These are phyloP conservation scores for Dendrocalamus sinicus DNA, from an alignment of 176 grass and related monocot genomes.

Conservation along the genomic window DNA sequence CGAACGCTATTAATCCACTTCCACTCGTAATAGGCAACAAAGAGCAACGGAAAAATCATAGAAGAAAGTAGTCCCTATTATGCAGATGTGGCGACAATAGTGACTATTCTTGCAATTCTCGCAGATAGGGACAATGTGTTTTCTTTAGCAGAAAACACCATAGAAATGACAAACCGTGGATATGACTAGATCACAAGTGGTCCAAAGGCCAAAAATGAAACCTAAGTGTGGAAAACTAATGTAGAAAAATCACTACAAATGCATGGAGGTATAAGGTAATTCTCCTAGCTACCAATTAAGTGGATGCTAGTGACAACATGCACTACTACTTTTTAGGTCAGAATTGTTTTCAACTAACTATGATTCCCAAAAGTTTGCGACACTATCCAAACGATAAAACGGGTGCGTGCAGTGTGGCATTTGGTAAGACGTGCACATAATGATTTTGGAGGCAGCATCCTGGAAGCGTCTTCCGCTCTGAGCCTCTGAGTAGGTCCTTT, in stretches of 20 bases:
- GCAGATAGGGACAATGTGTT: neutral
- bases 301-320: neutral
- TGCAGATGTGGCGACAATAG: neutral
- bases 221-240: neutral
- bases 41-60: neutral
- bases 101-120: neutral
- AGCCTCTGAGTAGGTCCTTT: neutral
- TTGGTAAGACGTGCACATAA: neutral
- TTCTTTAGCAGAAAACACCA: neutral
- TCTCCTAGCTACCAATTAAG: neutral
- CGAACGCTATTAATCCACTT: conserved; percentile 27
- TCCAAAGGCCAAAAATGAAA: neutral
- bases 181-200: neutral
- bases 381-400: neutral
- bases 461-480: neutral
- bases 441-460: neutral
- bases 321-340: neutral
- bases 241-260: neutral
- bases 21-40: conserved; percentile 32
- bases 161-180: neutral
- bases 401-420: neutral
- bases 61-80: neutral
- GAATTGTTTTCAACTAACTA: neutral
- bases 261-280: neutral
- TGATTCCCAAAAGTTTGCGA: neutral